These are phyloP conservation scores for Suillus decipiens DNA, from an alignment of 768 basidiomycete species.

Conservation along the genomic window DNA sequence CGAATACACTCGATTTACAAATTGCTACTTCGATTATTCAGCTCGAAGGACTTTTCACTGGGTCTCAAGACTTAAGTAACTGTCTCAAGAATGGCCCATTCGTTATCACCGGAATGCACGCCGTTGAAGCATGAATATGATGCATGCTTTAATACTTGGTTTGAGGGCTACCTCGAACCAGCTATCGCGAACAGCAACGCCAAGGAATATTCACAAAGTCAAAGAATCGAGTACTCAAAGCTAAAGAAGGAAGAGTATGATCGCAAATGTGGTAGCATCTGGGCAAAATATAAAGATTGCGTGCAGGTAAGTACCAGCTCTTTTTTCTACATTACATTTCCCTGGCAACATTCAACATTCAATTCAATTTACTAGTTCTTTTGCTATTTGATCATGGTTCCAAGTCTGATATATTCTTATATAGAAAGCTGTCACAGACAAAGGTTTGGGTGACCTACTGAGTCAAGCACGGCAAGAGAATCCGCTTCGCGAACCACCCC, in stretches of 20 bases:
- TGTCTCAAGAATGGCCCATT: constrained; percentile 61
- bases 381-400: not conserved
- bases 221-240: constrained; percentile 63
- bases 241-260: constrained; percentile 89
- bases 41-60: too few relatives aligned
- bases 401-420: not conserved
- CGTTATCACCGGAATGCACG: constrained; percentile 83
- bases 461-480: constrained; percentile 82
- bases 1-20: too few relatives aligned
- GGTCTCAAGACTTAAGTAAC: too few relatives aligned
- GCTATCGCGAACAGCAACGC: constrained; percentile 46
- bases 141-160: constrained; percentile 96
- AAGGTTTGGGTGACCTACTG: constrained; percentile 73
- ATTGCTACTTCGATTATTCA: too few relatives aligned
- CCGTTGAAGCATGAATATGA: constrained; percentile 89
- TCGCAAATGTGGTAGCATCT: constrained; percentile 78
- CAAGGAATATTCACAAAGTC: constrained; percentile 40
- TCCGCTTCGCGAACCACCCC: constrained; percentile 64
- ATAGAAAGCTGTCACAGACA: constrained; percentile 79
- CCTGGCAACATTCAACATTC: not conserved
- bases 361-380: not conserved
- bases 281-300: constrained; percentile 79
- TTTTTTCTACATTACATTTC: not conserved
- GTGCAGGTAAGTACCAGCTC: constrained; percentile 62
- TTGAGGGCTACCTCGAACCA: constrained; percentile 94